phyloP scores from a whole-genome alignment of 495 filamentous ascomycete genomes.

The Annulohypoxylon stygium region DNA sequence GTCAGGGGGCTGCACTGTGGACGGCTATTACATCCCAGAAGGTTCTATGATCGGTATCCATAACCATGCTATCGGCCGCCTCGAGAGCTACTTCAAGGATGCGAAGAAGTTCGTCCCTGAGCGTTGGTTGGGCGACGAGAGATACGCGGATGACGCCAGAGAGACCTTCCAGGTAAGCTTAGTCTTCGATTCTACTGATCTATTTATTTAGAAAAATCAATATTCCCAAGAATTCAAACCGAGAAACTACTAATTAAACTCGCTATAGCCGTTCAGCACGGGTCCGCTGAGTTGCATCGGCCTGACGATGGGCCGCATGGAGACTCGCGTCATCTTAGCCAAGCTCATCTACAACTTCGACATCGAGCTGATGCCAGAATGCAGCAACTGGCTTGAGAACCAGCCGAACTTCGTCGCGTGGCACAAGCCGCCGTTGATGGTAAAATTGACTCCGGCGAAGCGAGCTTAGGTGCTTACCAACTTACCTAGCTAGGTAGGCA shows the following conservation, averaged over 20 bases:
- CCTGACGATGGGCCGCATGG: slow-evolving; percentile 60
- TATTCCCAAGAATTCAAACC: background rate
- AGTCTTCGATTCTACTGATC: background rate
- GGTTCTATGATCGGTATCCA: slow-evolving; percentile 36
- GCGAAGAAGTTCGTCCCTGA: slow-evolving; percentile 60
- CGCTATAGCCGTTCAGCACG: slow-evolving; percentile 60
- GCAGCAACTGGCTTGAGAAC: slow-evolving; percentile 47
- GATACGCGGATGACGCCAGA: slow-evolving; percentile 57
- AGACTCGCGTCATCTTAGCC: slow-evolving; percentile 64
- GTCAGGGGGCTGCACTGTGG: slow-evolving; percentile 54
- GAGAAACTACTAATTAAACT: slow-evolving; percentile 20
- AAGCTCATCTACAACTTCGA: slow-evolving; percentile 66
- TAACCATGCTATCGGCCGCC: slow-evolving; percentile 37
- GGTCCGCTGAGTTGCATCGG: slow-evolving; percentile 67
- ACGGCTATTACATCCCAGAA: slow-evolving; percentile 54
- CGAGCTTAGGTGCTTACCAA: slow-evolving; percentile 1
- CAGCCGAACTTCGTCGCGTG: slow-evolving; percentile 51
- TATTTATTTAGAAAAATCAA: background rate
- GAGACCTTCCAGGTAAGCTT: slow-evolving; percentile 43
- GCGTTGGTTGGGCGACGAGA: slow-evolving; percentile 56
- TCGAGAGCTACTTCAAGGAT: slow-evolving; percentile 52
- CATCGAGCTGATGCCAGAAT: slow-evolving; percentile 58
- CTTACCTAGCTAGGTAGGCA: background rate
- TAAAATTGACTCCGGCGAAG: slow-evolving; percentile 32
- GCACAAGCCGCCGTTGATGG: slow-evolving; percentile 45